phyloP scores from a whole-genome alignment of 257 asterid genomes.

The Solanum chmielewskii region DNA sequence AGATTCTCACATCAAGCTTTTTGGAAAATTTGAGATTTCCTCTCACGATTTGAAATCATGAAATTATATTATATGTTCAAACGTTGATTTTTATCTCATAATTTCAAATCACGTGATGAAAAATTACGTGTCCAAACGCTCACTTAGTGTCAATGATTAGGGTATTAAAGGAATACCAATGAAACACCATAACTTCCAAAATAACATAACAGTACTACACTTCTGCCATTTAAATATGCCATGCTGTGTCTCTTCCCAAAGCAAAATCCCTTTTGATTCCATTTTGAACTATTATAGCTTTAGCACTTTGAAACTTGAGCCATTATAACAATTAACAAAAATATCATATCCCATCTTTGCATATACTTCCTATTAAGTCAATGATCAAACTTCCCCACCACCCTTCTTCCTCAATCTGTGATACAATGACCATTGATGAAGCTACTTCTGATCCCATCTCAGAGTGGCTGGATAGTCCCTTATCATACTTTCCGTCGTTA shows the following conservation, averaged over 20 bases:
- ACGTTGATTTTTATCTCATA: no score
- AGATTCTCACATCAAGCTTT: neutral
- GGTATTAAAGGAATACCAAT: slow-evolving; percentile 11
- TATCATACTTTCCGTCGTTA: slow-evolving; percentile 41
- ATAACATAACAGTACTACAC: slow-evolving; percentile 55
- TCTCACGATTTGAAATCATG: no score
- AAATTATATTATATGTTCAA: neutral
- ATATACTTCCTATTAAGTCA: slow-evolving; percentile 3
- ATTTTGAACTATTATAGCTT: slow-evolving; percentile 6
- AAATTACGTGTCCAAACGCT: neutral
- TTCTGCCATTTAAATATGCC: slow-evolving; percentile 34
- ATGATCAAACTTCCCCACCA: neutral
- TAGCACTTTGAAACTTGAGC: slow-evolving; percentile 1
- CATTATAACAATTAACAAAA: neutral
- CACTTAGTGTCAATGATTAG: neutral
- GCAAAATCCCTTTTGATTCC: neutral
- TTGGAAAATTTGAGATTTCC: no score
- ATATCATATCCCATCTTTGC: slow-evolving; percentile 6
- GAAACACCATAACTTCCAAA: slow-evolving; percentile 53
- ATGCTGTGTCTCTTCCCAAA: slow-evolving; percentile 36
- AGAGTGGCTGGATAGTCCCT: slow-evolving; percentile 46
- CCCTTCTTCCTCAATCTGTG: neutral
- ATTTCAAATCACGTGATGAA: no score
- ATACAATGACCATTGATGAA: slow-evolving; percentile 42
- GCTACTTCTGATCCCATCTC: slow-evolving; percentile 32